Evolutionary conservation across 495 filamentous ascomycete genomes (phyloP), one percentile per base, ranked within the genome.

Genomic region (Xylaria sp.): DNA sequence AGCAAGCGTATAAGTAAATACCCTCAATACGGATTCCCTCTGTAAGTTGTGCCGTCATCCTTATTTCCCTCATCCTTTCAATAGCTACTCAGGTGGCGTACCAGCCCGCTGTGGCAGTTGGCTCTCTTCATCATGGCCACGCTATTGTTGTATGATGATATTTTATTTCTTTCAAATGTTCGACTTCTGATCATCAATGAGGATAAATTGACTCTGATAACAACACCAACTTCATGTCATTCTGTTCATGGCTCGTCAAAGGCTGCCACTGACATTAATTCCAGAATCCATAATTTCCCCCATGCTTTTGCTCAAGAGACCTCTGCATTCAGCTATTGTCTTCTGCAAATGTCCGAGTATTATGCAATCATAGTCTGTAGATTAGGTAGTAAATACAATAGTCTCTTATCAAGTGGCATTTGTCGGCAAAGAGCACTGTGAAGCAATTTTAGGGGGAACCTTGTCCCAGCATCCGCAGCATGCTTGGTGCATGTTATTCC

Each of bases 181-280:
- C 76, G 76, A 78, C 76, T 78, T 69, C 76, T 74, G 75, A 78
- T 67, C 44, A 70, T 76, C 75, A 73, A 69, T 78, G 76, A 74
- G 74, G 76, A 78, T 29, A 76, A 50, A 72, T 63, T 31, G 61
- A 76, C 74, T 76, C 76, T 78, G 76, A 78, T 69, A 58, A 33
- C 17, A 69, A 44, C 53, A 46, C 29, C 1, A 21, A 17, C 12
- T 41, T 8, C 0, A 11, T 43, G 35, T 24, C 6, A 21, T 26
- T 50, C 29, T 55, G 26, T 35, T 48, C 24, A 61, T 43, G 12
- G 5, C 37, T 35, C 1, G 17, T 61, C 11, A 19, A 40, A 48
- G 31, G 21, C 64, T 43, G 14, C 3, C 5, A n/a, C 64, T 67
- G 53, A 61, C 40, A 59, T 33, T 41, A 9, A 58, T 44, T 50